A percentile compares a stretch with the other conserved stretches of the same genome.
Evolutionary conservation across 495 filamentous ascomycete species (phyloP).

Genomic region (Chaetomium fimeti): DNA sequence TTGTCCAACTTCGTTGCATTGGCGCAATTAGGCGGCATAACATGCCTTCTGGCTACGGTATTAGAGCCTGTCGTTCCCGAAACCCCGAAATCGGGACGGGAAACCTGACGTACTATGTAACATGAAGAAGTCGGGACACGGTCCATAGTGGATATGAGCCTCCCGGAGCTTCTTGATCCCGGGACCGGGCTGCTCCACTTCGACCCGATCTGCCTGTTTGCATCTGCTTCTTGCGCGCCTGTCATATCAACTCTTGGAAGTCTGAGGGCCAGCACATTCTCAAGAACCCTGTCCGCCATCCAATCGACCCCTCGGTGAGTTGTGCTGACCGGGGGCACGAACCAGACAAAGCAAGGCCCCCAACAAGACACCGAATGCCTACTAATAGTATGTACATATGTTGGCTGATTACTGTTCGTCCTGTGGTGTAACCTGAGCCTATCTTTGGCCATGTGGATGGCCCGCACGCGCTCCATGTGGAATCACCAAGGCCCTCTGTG

Average conservation of each 20-base stretch:
- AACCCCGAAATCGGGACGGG: constrained; percentile 5
- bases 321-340: background rate
- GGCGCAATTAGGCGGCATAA: background rate
- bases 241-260: background rate
- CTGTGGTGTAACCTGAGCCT: background rate
- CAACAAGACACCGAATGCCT: background rate
- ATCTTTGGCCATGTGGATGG: constrained; percentile 2
- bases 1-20: background rate
- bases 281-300: background rate
- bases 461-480: background rate
- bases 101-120: background rate
- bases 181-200: constrained; percentile 1
- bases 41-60: background rate
- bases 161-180: background rate
- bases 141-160: too few species aligned
- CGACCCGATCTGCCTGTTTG: background rate
- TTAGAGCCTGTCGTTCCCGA: background rate
- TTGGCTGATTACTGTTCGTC: background rate
- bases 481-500: background rate
- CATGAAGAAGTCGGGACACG: too few species aligned
- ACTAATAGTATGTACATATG: background rate
- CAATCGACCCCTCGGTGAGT: background rate
- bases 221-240: background rate
- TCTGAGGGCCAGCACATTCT: background rate
- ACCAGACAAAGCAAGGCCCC: background rate